Conservation (phyloP, 768 basidiomycete genomes). For the Tricholoma furcatifolium region DNA sequence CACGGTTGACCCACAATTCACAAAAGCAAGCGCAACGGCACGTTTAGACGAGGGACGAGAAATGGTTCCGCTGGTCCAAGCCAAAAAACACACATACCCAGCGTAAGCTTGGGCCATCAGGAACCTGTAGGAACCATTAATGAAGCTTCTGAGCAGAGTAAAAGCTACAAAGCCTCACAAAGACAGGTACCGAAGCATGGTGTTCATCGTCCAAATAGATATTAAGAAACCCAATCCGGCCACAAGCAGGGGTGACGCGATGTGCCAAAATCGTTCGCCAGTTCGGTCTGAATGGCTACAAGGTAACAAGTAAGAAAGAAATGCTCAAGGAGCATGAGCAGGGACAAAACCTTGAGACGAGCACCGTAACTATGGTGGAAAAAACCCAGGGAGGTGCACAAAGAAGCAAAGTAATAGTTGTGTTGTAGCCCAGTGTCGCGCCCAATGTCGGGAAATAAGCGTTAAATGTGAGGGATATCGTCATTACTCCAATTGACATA, state of each 20-base stretch:
- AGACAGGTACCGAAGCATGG: constrained; percentile 66
- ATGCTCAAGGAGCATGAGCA: not conserved
- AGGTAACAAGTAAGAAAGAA: constrained; percentile 1
- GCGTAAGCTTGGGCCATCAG: constrained; percentile 78
- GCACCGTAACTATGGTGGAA: constrained; percentile 58
- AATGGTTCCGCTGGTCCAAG: constrained; percentile 54
- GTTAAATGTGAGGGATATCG: constrained; percentile 71
- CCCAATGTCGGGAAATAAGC: constrained; percentile 79
- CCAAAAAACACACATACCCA: constrained; percentile 61
- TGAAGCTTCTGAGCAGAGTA: not conserved
- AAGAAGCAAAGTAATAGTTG: constrained; percentile 67
- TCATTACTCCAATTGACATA: constrained; percentile 56
- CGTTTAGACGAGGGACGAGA: constrained; percentile 80
- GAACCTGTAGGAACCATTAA: constrained; percentile 39
- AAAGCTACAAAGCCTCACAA: constrained; percentile 40
- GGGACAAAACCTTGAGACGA: constrained; percentile 42
- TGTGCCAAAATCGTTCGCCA: constrained; percentile 77
- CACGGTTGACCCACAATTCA: constrained; percentile 79
- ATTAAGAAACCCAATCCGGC: constrained; percentile 77
- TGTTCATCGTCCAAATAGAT: constrained; percentile 69
- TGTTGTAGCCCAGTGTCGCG: constrained; percentile 66
- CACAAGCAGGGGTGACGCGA: constrained; percentile 49
- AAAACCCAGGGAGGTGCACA: constrained; percentile 83
- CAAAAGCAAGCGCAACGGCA: constrained; percentile 75
- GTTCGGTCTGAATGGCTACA: constrained; percentile 72